Evolutionary conservation across 768 basidiomycete species (phyloP).

Genomic region (Lentinula guzmanii): DNA sequence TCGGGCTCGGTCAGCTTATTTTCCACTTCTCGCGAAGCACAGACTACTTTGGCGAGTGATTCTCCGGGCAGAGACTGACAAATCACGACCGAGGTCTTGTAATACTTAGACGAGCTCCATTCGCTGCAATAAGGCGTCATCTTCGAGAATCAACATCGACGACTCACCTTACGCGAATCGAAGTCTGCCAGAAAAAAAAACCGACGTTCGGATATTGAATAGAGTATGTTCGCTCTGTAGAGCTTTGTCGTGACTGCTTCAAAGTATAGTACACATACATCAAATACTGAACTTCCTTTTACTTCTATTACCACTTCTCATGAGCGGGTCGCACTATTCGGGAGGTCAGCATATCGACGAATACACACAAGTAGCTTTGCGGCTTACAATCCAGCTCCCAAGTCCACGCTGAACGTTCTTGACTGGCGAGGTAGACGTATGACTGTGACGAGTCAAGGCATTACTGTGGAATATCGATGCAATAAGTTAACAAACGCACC

Average conservation of each 20-base stretch:
- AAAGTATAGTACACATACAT: no score
- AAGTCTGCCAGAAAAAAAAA: no score
- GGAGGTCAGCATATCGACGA: background rate
- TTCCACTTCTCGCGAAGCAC: background rate
- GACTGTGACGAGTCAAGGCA: conserved; percentile 29
- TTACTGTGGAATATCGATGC: conserved; percentile 22
- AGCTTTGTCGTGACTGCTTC: no score
- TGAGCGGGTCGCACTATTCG: conserved; percentile 38
- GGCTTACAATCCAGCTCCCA: conserved; percentile 75
- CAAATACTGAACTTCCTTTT: background rate
- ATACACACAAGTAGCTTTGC: background rate
- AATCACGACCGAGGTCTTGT: background rate
- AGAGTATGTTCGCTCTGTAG: no score
- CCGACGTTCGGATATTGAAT: no score
- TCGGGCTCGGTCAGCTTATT: background rate
- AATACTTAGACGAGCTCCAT: no score
- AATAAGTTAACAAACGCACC: background rate
- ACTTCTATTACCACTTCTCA: conserved; percentile 19
- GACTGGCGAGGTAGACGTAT: conserved; percentile 60
- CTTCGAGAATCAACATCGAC: no score
- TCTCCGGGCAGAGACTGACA: background rate
- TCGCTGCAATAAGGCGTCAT: background rate
- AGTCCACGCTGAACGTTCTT: conserved; percentile 68
- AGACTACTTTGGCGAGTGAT: background rate
- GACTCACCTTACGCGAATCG: no score